Evolutionary conservation across 2,329 filamentous ascomycete genomes (phyloP).

Genomic region (Epichloe gansuensis): DNA sequence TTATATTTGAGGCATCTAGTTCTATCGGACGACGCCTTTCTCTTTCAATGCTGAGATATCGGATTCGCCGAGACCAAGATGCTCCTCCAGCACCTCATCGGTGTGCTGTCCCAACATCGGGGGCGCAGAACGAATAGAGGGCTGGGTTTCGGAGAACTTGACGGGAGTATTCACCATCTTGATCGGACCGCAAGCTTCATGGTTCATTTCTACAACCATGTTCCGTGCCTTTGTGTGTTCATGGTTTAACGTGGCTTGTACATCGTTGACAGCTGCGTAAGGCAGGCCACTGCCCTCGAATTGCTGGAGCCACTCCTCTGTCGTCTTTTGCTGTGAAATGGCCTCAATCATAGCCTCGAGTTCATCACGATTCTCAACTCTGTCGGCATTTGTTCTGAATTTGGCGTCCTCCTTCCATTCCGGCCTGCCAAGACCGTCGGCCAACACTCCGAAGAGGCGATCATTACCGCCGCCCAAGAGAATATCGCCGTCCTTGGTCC

Average conservation of each 20-base stretch:
- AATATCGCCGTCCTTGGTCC: slow-evolving; percentile 58
- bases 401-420: slow-evolving; percentile 49
- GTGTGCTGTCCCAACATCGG: slow-evolving; percentile 84
- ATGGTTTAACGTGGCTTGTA: slow-evolving; percentile 73
- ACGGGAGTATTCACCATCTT: slow-evolving; percentile 89
- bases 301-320: slow-evolving; percentile 73
- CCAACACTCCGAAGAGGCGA: slow-evolving; percentile 53
- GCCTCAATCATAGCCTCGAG: slow-evolving; percentile 71
- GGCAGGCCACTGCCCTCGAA: slow-evolving; percentile 90
- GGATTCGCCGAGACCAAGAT: slow-evolving; percentile 46
- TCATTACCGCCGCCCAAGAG: slow-evolving; percentile 65
- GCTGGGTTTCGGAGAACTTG: slow-evolving; percentile 78
- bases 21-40: slow-evolving; percentile 52
- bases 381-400: slow-evolving; percentile 48
- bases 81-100: slow-evolving; percentile 54
- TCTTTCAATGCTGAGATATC: slow-evolving; percentile 51
- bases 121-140: slow-evolving; percentile 63
- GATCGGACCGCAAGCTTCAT: slow-evolving; percentile 70
- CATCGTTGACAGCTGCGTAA: slow-evolving; percentile 85
- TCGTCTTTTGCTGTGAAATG: slow-evolving; percentile 65
- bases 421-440: slow-evolving; percentile 42
- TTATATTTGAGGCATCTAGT: neutral
- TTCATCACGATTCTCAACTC: slow-evolving; percentile 59
- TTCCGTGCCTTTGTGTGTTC: slow-evolving; percentile 71
- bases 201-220: slow-evolving; percentile 85